These are phyloP conservation scores for Kluyveromyces dobzhanskii DNA, from an alignment of 805 yeast species.

Conservation along the genomic window DNA sequence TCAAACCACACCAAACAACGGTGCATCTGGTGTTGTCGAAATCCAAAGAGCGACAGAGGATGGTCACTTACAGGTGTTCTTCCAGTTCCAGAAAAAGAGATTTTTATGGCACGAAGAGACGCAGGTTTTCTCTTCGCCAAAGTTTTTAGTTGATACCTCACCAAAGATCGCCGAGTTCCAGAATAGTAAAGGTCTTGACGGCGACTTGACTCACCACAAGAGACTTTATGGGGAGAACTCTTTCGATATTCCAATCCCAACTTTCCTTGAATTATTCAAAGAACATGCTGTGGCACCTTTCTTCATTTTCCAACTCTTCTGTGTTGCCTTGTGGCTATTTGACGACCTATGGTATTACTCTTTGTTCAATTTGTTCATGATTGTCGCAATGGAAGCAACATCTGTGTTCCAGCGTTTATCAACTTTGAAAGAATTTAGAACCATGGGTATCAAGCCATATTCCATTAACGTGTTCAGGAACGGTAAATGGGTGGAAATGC, in stretches of 20 bases:
- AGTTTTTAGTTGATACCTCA: conserved; percentile 49
- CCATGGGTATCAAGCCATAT: conserved; percentile 95
- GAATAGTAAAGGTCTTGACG: conserved; percentile 43
- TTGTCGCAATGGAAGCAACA: conserved; percentile 86
- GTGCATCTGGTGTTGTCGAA: conserved; percentile 70
- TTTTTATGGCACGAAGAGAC: conserved; percentile 56
- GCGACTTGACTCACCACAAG: conserved; percentile 39
- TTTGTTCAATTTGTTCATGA: conserved; percentile 82
- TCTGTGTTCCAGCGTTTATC: conserved; percentile 93
- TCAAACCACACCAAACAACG: conserved; percentile 77
- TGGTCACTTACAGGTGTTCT: conserved; percentile 57
- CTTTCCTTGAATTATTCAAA: conserved; percentile 81
- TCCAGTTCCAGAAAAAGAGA: conserved; percentile 86
- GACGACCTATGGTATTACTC: conserved; percentile 97
- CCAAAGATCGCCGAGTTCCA: conserved; percentile 55
- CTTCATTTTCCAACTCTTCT: conserved; percentile 92
- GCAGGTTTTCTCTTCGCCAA: conserved; percentile 69
- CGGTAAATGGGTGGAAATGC: conserved; percentile 56
- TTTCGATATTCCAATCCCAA: conserved; percentile 93
- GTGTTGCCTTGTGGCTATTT: conserved; percentile 91
- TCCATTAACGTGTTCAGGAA: conserved; percentile 65
- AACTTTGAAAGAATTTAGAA: conserved; percentile 90
- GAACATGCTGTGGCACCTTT: conserved; percentile 99
- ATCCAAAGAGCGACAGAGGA: conserved; percentile 48
- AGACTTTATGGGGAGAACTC: conserved; percentile 76